Evolutionary conservation across 2,329 filamentous ascomycete genomes (phyloP).

Genomic region (Aspergillaceae sp.): DNA sequence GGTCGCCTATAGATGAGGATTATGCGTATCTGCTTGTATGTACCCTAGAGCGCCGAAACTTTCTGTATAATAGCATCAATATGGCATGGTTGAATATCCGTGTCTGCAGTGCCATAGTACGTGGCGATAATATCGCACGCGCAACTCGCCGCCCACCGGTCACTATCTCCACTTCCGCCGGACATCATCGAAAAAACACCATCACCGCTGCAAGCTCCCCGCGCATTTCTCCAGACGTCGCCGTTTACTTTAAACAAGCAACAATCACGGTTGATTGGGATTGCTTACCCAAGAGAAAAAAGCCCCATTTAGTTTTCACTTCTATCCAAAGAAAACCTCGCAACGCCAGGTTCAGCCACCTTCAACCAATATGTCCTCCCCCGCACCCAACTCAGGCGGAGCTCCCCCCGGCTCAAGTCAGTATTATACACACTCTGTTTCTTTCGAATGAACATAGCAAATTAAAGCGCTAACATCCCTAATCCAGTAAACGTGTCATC

Average conservation of each 20-base stretch:
- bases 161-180: constrained; percentile 2
- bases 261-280: background rate
- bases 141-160: background rate
- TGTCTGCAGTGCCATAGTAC: background rate
- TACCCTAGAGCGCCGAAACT: too few species aligned
- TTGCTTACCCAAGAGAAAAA: background rate
- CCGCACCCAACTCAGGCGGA: constrained; percentile 18
- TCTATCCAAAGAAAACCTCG: background rate
- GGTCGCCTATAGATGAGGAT: constrained; percentile 39
- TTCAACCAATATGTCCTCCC: constrained; percentile 11
- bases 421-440: constrained; percentile 1
- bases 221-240: background rate
- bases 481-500: constrained; percentile 58
- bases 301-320: background rate
- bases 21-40: background rate
- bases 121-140: background rate
- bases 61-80: background rate
- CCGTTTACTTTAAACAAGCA: background rate
- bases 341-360: constrained; percentile 7
- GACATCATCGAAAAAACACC: constrained; percentile 2
- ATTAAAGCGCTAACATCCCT: too few species aligned
- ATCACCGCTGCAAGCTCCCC: background rate
- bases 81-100: background rate
- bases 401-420: constrained; percentile 23
- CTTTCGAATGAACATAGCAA: too few species aligned